These are phyloP conservation scores for Gynandropsis gynandra DNA, from an alignment of 345 rosid species.

Conservation along the genomic window DNA sequence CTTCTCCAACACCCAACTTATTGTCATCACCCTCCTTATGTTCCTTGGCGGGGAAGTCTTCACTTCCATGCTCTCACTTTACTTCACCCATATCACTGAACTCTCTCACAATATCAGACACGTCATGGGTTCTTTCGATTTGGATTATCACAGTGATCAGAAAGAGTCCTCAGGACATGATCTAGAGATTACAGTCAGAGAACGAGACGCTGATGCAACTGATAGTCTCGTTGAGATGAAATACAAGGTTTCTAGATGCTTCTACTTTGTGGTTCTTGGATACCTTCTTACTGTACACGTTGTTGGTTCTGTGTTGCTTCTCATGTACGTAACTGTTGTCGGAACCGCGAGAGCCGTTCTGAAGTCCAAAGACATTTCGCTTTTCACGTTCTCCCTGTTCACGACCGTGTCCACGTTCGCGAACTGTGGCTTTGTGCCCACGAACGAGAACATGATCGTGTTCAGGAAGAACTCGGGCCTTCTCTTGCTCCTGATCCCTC, in stretches of 20 bases:
- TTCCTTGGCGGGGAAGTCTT: slow-evolving; percentile 57
- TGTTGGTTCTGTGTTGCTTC: slow-evolving; percentile 32
- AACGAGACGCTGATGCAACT: neutral
- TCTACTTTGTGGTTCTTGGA: slow-evolving; percentile 37
- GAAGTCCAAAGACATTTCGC: slow-evolving; percentile 26
- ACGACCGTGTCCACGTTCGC: slow-evolving; percentile 46
- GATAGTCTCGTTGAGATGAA: neutral
- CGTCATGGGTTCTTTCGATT: neutral
- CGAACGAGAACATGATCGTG: slow-evolving; percentile 62
- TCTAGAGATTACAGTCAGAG: neutral
- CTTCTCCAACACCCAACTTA: slow-evolving; percentile 58
- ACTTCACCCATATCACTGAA: slow-evolving; percentile 8
- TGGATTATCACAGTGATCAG: neutral
- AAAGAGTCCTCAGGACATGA: slow-evolving; percentile 11
- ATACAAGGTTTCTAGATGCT: slow-evolving; percentile 23
- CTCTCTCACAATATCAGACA: slow-evolving; percentile 19
- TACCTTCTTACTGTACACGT: slow-evolving; percentile 34
- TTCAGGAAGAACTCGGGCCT: slow-evolving; percentile 50
- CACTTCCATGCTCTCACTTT: slow-evolving; percentile 42
- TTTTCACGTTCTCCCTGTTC: slow-evolving; percentile 46
- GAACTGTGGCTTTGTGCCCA: slow-evolving; percentile 63
- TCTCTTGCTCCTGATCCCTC: slow-evolving; percentile 45
- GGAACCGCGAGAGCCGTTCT: slow-evolving; percentile 37
- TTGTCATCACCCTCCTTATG: slow-evolving; percentile 46
- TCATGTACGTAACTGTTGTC: slow-evolving; percentile 27